Evolutionary conservation across 345 rosid genomes (phyloP), one percentile per base, ranked within the genome.

Genomic region (Adansonia digitata): DNA sequence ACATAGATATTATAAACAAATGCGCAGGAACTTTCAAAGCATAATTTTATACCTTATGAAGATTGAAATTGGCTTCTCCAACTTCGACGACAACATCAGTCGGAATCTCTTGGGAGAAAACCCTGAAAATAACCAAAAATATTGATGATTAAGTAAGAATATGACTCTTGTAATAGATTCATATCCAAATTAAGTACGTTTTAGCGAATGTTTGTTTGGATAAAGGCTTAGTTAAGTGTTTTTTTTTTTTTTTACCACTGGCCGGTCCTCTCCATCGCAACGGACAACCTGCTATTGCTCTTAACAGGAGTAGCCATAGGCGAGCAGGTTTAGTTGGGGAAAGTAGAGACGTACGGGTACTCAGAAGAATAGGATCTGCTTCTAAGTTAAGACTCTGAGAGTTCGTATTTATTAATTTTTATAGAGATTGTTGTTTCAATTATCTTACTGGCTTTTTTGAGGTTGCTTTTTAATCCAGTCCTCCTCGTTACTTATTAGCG

Each of bases 161-260:
- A 39, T 18, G 5, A 13, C 17, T 55, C 56, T n/a, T 29, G 22
- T 13, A 11, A 22, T 20, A 42, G 15, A 63, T 63, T 37, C 46
- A 10, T 9, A n/a, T 1, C 9, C 20, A 24, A 57, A 27, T 26
- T 17, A 57, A 13, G 3, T n/a, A n/a, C n/a, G 55, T 26, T 29
- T 2, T 5, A 59, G 4, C 37, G 29, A 20, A 59, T 60, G 10
- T 34, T 10, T 59, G 5, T 42, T n/a, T 5, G 46, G n/a, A 49
- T n/a, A n/a, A n/a, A 37, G 45, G 11, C 51, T n/a, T 20, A 14
- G 46, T 40, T 7, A 46, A 43, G 20, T 69, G 18, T 27, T 18
- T 56, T n/a, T n/a, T n/a, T n/a, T n/a, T n/a, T n/a, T n/a, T n/a
- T n/a, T 53, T 86, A 94, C 98, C 98, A 94, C 74, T 90, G 97